phyloP scores from a whole-genome alignment of 352 stramenopile genomes.

The Phytophthora podocarpi region DNA sequence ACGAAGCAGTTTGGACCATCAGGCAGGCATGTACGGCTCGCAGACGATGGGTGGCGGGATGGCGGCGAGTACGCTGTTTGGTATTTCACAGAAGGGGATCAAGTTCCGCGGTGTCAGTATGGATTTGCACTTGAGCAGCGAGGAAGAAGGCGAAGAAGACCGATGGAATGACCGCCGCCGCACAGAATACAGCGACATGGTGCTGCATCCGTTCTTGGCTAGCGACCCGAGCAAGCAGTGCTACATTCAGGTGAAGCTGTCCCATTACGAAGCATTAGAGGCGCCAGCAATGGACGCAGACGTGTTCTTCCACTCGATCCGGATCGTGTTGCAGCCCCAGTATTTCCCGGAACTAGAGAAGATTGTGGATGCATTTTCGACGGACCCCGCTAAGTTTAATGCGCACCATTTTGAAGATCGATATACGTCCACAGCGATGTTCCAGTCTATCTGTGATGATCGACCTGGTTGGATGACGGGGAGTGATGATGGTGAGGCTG shows the following conservation, averaged over 20 bases:
- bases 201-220: conserved; percentile 69
- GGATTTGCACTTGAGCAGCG: conserved; percentile 72
- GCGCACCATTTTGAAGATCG: conserved; percentile 25
- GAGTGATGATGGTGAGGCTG: conserved; percentile 41
- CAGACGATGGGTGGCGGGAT: conserved; percentile 47
- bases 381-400: conserved; percentile 24
- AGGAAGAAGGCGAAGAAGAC: conserved; percentile 50
- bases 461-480: conserved; percentile 58
- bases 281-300: conserved; percentile 77
- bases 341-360: conserved; percentile 78
- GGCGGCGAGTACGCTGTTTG: conserved; percentile 79
- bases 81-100: conserved; percentile 85
- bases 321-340: conserved; percentile 79
- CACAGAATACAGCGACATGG: conserved; percentile 44
- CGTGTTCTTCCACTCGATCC: conserved; percentile 84
- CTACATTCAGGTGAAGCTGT: conserved; percentile 87
- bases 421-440: conserved; percentile 59
- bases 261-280: conserved; percentile 77
- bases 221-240: conserved; percentile 69
- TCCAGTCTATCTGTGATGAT: conserved; percentile 77
- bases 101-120: conserved; percentile 86
- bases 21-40: conserved; percentile 31
- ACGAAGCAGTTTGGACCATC: conserved; percentile 41
- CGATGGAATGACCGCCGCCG: conserved; percentile 30
- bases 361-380: conserved; percentile 70